phyloP scores from a whole-genome alignment of 768 basidiomycete species.

The Rhizopogon roseolus region DNA sequence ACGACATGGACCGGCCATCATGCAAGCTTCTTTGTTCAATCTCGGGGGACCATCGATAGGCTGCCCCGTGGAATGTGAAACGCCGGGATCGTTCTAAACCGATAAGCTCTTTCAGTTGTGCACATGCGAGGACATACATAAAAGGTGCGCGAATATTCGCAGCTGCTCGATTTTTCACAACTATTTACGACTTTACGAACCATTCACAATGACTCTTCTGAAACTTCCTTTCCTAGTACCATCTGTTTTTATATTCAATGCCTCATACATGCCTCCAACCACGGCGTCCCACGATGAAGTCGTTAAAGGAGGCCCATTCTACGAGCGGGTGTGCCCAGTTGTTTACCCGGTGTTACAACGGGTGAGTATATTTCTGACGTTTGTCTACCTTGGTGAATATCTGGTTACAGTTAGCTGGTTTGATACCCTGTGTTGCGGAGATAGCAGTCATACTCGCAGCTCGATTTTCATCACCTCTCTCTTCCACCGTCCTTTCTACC shows the following conservation, averaged over 20 bases:
- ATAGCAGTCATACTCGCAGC: constrained; percentile 14
- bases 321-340: constrained; percentile 18
- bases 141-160: background rate
- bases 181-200: background rate
- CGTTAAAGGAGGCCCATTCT: constrained; percentile 12
- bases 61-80: background rate
- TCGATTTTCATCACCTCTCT: constrained; percentile 10
- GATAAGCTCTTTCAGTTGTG: background rate
- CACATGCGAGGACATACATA: background rate
- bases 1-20: background rate
- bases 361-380: constrained; percentile 8
- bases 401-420: constrained; percentile 17
- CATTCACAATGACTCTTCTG: constrained; percentile 12
- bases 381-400: constrained; percentile 2
- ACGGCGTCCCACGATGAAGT: constrained; percentile 18
- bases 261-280: constrained; percentile 18
- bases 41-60: background rate
- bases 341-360: constrained; percentile 17
- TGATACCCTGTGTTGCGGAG: constrained; percentile 25
- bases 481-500: constrained; percentile 16
- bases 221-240: constrained; percentile 19
- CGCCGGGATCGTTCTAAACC: no score
- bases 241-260: constrained; percentile 24
- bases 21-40: background rate
- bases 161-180: background rate